Base-by-base conservation (phyloP, 176 grass and related monocot genomes). In the Musa schizocarpa region DNA sequence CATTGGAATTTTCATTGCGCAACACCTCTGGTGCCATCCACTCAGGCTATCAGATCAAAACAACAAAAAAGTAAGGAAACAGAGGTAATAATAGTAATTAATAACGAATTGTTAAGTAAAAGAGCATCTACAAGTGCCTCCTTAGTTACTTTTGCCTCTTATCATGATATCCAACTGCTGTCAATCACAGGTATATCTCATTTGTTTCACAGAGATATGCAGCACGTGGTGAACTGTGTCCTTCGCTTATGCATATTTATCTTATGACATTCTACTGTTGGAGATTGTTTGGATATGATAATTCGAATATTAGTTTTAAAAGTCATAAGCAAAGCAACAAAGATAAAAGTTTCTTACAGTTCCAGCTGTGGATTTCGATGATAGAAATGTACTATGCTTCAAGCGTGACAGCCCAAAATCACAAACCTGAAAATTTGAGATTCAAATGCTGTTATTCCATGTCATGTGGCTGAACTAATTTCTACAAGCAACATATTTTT, bases 1-100 rank as follows among this genome's bases (percentile, higher is more conserved):
- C 96, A 87, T 99, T 94, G 69, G 96, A 99, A 65, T 90, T 91
- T 84, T 99, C 96, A 74, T 99, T 99, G 59, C 91, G 84, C 81
- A 99, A 86, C 64, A 99, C 95, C 85, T 99, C 95, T 9, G 95
- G 95, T 72, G 95, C 95, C 95, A 99, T 99, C 95, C 95, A 99
- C 78, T 99, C 95, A 74, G 95, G 95, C 95, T 99, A 81, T 58
- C 43, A 80, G 53, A 71, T 70, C 3, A 63, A 80, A 54, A 21
- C 64, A 13, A 53, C 10, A 57, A 49, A 57, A 57, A 24, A 56
- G 23, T 13, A 27, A 14, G 71, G 23, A 9, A 17, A 2, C 54
- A 57, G 1, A 27, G 1, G 57, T 24, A 55, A 52, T 11, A 53
- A 52, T 11, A 53, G 55, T 23, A 16, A 57, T 14, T 16, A 56